Percentiles rank a stretch among this genome's conserved stretches.
phyloP scores from a whole-genome alignment of 2,329 filamentous ascomycete species.

The Diaporthe ilicicola region DNA sequence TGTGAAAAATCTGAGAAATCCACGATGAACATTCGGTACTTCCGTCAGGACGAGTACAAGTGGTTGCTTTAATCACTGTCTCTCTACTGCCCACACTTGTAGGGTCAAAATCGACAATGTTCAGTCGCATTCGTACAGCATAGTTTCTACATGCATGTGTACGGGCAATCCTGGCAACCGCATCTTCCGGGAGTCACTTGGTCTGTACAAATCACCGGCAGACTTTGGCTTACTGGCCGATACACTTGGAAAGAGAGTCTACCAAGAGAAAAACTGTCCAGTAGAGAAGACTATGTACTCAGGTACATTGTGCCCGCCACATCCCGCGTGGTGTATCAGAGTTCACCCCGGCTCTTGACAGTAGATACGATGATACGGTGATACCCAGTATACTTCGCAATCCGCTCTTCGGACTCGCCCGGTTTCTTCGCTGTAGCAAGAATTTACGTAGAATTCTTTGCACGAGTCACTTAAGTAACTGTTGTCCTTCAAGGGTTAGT shows the following conservation, averaged over 20 bases:
- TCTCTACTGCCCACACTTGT: not conserved
- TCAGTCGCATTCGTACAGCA: not conserved
- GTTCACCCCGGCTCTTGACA: not conserved
- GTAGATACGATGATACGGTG: not conserved
- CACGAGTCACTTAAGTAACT: no score
- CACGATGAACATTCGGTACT: not conserved
- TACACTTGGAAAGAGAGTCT: not conserved
- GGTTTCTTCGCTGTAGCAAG: not conserved
- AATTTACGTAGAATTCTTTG: not conserved
- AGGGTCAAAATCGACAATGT: not conserved
- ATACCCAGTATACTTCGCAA: not conserved
- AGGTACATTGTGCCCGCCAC: not conserved
- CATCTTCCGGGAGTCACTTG: conserved; percentile 16
- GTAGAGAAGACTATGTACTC: not conserved
- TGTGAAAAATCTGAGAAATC: conserved; percentile 17
- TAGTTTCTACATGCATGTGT: not conserved
- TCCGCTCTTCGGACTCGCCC: not conserved
- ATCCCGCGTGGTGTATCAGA: not conserved
- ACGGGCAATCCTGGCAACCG: not conserved
- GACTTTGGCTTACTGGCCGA: not conserved
- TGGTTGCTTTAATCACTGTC: not conserved
- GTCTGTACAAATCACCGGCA: not conserved
- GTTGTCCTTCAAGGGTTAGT: no score
- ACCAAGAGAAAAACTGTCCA: not conserved
- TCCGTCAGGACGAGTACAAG: not conserved